Evolutionary conservation across 768 basidiomycete genomes (phyloP).

Genomic region (Russula olivacea): DNA sequence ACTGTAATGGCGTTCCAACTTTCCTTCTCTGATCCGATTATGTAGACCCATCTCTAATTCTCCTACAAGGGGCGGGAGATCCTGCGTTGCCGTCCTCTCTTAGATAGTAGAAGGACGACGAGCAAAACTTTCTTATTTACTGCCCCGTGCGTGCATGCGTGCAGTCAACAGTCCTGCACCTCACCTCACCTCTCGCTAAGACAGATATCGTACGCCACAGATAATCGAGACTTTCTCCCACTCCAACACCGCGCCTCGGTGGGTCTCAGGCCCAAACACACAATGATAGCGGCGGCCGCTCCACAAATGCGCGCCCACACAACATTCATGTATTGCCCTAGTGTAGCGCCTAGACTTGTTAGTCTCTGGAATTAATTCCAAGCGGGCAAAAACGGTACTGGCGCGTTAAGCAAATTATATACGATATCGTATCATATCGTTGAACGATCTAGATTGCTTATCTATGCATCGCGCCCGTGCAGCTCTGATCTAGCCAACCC

Average conservation of each 20-base stretch:
- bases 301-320: background rate
- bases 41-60: too few species aligned
- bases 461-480: background rate
- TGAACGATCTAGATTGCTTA: background rate
- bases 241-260: background rate
- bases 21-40: background rate
- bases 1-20: background rate
- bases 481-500: background rate
- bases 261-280: background rate
- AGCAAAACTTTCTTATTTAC: background rate
- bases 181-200: background rate
- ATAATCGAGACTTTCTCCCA: background rate
- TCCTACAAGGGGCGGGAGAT: background rate
- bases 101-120: background rate
- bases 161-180: background rate
- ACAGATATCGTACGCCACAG: background rate
- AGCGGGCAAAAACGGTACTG: background rate
- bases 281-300: background rate
- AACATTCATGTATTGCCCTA: background rate
- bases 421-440: background rate
- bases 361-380: background rate
- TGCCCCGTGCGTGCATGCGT: background rate
- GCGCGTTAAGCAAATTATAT: too few species aligned
- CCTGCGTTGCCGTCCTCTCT: background rate
- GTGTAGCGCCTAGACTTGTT: background rate